Evolutionary conservation across 2,329 filamentous ascomycete genomes (phyloP).

Genomic region (Fusarium devonianum): DNA sequence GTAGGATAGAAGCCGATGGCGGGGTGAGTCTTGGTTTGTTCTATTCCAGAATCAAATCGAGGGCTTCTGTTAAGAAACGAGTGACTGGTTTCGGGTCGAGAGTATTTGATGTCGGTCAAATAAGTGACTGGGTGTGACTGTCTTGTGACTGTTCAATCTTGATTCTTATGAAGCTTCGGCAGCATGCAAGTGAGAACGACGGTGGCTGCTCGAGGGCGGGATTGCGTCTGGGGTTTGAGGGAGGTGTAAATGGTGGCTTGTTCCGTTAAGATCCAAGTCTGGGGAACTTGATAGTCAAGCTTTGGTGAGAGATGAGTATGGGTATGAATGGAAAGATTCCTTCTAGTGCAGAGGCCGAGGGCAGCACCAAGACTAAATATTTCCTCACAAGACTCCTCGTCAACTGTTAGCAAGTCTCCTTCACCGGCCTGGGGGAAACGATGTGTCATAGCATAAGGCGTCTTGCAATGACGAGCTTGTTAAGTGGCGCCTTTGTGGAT

Average conservation of each 20-base stretch:
- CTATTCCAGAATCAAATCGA: constrained; percentile 11
- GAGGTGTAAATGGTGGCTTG: constrained; percentile 13
- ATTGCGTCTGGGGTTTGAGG: constrained; percentile 15
- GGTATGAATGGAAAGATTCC: constrained; percentile 33
- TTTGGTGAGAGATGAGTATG: constrained; percentile 26
- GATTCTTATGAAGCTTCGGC: constrained; percentile 12
- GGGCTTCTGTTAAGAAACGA: background rate
- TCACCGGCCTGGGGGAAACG: constrained; percentile 31
- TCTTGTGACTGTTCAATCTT: constrained; percentile 8
- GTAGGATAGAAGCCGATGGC: constrained; percentile 18
- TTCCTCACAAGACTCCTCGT: constrained; percentile 25
- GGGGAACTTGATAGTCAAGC: constrained; percentile 26
- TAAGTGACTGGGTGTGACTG: constrained; percentile 21
- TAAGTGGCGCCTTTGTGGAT: constrained; percentile 38
- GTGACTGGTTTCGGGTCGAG: constrained; percentile 4
- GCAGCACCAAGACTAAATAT: constrained; percentile 40
- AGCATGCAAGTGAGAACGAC: constrained; percentile 5
- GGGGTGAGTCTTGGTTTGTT: constrained; percentile 19
- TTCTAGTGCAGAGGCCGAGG: constrained; percentile 31
- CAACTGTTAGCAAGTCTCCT: constrained; percentile 28
- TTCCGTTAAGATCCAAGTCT: constrained; percentile 24
- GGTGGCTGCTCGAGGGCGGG: constrained; percentile 12
- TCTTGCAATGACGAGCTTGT: constrained; percentile 42
- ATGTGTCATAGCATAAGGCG: constrained; percentile 42
- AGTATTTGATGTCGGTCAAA: constrained; percentile 1